Evolutionary conservation across 2,329 filamentous ascomycete genomes (phyloP).

Genomic region (Mycosphaerella sp.): DNA sequence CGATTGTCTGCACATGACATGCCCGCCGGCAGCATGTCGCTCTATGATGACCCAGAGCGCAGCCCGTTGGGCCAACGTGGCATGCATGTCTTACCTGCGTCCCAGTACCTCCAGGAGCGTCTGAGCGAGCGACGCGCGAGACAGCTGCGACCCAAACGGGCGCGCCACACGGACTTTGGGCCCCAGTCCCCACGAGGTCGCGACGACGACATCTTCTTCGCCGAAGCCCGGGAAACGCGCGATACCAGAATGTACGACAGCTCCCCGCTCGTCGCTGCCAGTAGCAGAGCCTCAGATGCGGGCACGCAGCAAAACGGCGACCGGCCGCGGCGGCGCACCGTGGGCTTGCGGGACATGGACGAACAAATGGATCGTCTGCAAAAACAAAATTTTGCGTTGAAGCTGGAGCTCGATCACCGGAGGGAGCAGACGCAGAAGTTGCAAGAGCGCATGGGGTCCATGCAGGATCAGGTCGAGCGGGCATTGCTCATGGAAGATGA

Average conservation of each 20-base stretch:
- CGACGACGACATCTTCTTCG: conserved; percentile 35
- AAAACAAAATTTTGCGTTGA: conserved; percentile 72
- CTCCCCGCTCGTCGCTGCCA: conserved; percentile 23
- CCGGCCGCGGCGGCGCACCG: conserved; percentile 22
- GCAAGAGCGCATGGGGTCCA: conserved; percentile 51
- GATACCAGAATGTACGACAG: conserved; percentile 25
- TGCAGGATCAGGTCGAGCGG: conserved; percentile 48
- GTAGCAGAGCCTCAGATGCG: conserved; percentile 15
- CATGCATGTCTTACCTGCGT: conserved; percentile 26
- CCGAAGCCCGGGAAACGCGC: conserved; percentile 27
- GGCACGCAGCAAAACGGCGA: conserved; percentile 16
- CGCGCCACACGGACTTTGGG: conserved; percentile 33
- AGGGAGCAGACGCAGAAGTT: conserved; percentile 57
- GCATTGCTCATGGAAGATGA: conserved; percentile 33
- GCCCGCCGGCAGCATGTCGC: conserved; percentile 13
- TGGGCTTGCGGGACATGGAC: conserved; percentile 63
- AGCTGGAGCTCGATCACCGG: conserved; percentile 64
- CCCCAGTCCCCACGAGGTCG: conserved; percentile 21
- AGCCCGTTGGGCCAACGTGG: conserved; percentile 16
- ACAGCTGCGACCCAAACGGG: conserved; percentile 28
- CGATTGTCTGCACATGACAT: not conserved
- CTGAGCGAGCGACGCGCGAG: conserved; percentile 31
- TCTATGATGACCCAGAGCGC: conserved; percentile 10
- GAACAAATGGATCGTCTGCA: conserved; percentile 61
- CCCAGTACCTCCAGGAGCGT: conserved; percentile 33